Percentiles rank a stretch among this genome's conserved stretches.
Evolutionary conservation across 371 early-diverging fungal species (phyloP).

Genomic region (Zopfochytrium polystomum): DNA sequence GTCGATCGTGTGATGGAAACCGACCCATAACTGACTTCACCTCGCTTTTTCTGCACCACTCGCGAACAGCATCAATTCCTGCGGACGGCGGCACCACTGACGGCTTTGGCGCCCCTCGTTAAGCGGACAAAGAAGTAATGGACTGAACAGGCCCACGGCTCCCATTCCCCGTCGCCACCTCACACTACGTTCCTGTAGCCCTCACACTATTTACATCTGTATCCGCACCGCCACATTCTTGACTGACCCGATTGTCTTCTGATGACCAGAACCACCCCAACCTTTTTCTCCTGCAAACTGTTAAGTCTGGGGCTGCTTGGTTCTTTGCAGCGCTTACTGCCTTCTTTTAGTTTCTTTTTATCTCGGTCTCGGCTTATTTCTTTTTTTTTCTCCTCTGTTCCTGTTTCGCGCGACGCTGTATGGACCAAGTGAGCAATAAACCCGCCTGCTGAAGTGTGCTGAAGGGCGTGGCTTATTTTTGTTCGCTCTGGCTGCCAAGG

Average conservation of each 20-base stretch:
- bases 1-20: not conserved
- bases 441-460: too few relatives aligned
- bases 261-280: too few relatives aligned
- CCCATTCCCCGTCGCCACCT: not conserved
- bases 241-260: too few relatives aligned
- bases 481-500: too few relatives aligned
- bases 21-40: not conserved
- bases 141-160: not conserved
- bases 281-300: too few relatives aligned
- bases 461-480: too few relatives aligned
- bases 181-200: not conserved
- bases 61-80: slow-evolving; percentile 25
- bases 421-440: too few relatives aligned
- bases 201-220: not conserved
- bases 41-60: too few relatives aligned
- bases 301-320: not conserved
- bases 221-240: slow-evolving; percentile 7
- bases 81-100: slow-evolving; percentile 8
- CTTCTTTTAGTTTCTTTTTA: not conserved
- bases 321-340: not conserved
- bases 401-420: too few relatives aligned
- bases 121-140: slow-evolving; percentile 15
- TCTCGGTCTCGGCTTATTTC: not conserved
- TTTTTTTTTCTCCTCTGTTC: not conserved
- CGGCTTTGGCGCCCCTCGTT: slow-evolving; percentile 11